Percentiles rank a stretch among this genome's conserved stretches.
These are phyloP conservation scores for Aspergillus baeticus DNA, from an alignment of 495 filamentous ascomycete species.

Conservation along the genomic window DNA sequence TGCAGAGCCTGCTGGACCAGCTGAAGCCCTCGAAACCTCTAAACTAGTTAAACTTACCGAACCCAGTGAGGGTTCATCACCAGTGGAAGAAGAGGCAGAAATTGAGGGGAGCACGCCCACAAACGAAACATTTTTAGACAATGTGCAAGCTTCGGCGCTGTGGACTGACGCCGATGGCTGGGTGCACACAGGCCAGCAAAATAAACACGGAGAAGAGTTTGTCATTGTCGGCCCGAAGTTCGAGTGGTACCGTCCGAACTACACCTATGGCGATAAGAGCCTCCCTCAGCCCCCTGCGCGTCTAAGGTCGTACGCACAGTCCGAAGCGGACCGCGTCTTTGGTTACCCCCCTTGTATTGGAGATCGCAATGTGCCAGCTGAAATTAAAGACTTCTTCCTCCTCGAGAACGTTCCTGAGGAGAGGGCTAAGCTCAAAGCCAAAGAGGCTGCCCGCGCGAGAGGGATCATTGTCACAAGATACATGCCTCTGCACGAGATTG, in stretches of 20 bases:
- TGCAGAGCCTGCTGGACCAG: not conserved
- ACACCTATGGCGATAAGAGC: constrained; percentile 28
- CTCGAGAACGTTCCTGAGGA: constrained; percentile 21
- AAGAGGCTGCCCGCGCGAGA: constrained; percentile 16
- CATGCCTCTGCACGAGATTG: constrained; percentile 16
- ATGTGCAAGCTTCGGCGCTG: constrained; percentile 13
- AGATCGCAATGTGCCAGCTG: constrained; percentile 35
- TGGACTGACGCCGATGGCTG: constrained; percentile 32
- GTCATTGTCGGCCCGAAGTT: constrained; percentile 23
- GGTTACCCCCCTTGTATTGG: constrained; percentile 43
- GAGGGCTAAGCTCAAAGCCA: constrained; percentile 19
- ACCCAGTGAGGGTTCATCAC: too few species aligned
- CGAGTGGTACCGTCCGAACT: constrained; percentile 28
- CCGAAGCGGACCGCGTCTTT: constrained; percentile 29
- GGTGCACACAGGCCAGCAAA: constrained; percentile 34
- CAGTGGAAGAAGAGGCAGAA: not conserved
- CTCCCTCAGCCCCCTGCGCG: constrained; percentile 35
- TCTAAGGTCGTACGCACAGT: constrained; percentile 28
- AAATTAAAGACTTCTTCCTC: constrained; percentile 11
- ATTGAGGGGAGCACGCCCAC: constrained; percentile 14
- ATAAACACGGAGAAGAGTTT: constrained; percentile 35
- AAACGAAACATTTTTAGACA: constrained; percentile 18
- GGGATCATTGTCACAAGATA: constrained; percentile 16
- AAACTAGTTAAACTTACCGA: too few species aligned
- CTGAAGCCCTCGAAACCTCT: too few species aligned